Percentiles rank a stretch among this genome's conserved stretches.
Conservation (phyloP, 2,329 filamentous ascomycete genomes). For the Zasmidium angulare region DNA sequence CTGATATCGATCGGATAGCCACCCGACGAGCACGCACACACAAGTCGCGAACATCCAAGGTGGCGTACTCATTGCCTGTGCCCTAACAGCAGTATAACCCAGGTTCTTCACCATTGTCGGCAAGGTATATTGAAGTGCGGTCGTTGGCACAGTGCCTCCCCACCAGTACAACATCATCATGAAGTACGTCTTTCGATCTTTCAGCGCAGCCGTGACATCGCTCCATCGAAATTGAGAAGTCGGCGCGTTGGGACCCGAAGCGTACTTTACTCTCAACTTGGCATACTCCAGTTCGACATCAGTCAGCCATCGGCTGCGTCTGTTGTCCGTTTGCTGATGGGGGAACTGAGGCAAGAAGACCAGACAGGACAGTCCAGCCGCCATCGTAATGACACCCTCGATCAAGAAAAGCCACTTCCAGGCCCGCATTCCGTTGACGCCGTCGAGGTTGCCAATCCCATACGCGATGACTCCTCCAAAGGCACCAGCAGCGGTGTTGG, state of each 20-base stretch:
- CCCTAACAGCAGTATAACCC: slow-evolving; percentile 5
- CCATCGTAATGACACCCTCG: slow-evolving; percentile 16
- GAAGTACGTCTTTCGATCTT: slow-evolving; percentile 8
- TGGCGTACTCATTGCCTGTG: slow-evolving; percentile 7
- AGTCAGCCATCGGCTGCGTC: slow-evolving; percentile 7
- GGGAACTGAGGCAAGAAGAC: slow-evolving; percentile 10
- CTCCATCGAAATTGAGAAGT: slow-evolving; percentile 4
- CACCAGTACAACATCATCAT: slow-evolving; percentile 12
- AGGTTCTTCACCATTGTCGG: slow-evolving; percentile 12
- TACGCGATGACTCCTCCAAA: slow-evolving; percentile 47
- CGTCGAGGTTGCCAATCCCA: slow-evolving; percentile 43
- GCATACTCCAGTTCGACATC: slow-evolving; percentile 10
- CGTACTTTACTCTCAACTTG: slow-evolving; percentile 8
- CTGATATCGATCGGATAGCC: slow-evolving; percentile 12
- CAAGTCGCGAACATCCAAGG: slow-evolving; percentile 10
- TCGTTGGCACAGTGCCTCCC: slow-evolving; percentile 7
- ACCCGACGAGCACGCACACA: slow-evolving; percentile 7
- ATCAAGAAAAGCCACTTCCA: slow-evolving; percentile 24
- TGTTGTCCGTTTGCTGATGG: slow-evolving; percentile 4
- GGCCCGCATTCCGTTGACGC: slow-evolving; percentile 29
- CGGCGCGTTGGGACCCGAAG: slow-evolving; percentile 5
- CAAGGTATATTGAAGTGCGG: slow-evolving; percentile 6
- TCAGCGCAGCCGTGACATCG: slow-evolving; percentile 3
- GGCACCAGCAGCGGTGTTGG: slow-evolving; percentile 43
- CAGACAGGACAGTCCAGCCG: slow-evolving; percentile 8